phyloP scores from a whole-genome alignment of 768 basidiomycete species.

The Mycena metata region DNA sequence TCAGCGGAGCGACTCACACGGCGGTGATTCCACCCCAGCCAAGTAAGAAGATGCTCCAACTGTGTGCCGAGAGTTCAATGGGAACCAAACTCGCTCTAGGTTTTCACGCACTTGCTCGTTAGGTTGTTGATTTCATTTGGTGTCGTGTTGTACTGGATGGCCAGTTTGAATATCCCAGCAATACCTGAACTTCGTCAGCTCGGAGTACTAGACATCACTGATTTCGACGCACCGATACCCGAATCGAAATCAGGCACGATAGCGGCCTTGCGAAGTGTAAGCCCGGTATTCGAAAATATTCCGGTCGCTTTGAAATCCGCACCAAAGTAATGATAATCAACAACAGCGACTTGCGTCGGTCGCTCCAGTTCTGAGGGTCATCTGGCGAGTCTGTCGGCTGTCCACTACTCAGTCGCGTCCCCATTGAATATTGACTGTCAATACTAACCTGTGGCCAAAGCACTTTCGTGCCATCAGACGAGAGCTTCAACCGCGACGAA shows the following conservation, averaged over 20 bases:
- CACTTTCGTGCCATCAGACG: constrained; percentile 65
- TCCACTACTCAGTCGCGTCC: constrained; percentile 34
- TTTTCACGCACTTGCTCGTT: constrained; percentile 43
- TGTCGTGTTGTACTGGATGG: constrained; percentile 62
- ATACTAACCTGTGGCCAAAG: constrained; percentile 63
- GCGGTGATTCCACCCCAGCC: constrained; percentile 42
- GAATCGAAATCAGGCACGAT: no score
- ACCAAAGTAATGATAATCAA: constrained; percentile 59
- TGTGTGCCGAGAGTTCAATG: constrained; percentile 37
- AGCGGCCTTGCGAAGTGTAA: no score
- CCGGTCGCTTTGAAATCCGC: constrained; percentile 59
- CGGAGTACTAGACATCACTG: not conserved
- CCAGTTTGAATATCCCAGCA: constrained; percentile 68
- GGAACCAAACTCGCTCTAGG: constrained; percentile 51
- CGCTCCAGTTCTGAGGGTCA: constrained; percentile 60
- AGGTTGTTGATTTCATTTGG: constrained; percentile 67
- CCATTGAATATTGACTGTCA: no score
- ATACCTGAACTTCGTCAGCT: constrained; percentile 53
- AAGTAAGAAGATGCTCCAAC: constrained; percentile 76
- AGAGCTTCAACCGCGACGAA: constrained; percentile 64
- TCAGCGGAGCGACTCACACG: constrained; percentile 37
- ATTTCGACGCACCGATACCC: no score
- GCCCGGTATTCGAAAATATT: constrained; percentile 59
- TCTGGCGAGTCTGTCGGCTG: constrained; percentile 53
- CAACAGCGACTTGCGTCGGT: constrained; percentile 60